Evolutionary conservation across 257 asterid genomes (phyloP).

Genomic region (Nicotiana attenuata): DNA sequence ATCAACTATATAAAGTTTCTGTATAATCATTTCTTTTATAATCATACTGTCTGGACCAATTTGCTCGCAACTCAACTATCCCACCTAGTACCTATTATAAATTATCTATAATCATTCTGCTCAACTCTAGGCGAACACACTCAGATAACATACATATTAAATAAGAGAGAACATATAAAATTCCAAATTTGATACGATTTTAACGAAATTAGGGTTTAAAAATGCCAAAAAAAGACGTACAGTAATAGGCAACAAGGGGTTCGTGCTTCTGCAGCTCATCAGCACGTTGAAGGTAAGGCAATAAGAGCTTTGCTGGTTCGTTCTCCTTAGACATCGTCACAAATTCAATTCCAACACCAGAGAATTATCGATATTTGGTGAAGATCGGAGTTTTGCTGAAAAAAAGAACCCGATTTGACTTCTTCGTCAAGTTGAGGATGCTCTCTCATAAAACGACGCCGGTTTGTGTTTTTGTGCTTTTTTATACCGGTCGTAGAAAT

Average conservation of each 20-base stretch:
- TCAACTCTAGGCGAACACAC: not conserved
- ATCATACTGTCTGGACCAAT: no score
- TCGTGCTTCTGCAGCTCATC: constrained; percentile 45
- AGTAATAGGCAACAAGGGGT: constrained; percentile 40
- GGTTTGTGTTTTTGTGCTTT: not conserved
- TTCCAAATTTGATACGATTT: not conserved
- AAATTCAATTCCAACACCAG: not conserved
- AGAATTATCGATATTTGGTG: not conserved
- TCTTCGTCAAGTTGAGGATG: not conserved
- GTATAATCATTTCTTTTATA: no score
- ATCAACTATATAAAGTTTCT: not conserved
- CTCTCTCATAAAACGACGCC: not conserved
- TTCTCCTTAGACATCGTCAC: constrained; percentile 27
- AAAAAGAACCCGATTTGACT: not conserved
- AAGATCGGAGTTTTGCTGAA: not conserved
- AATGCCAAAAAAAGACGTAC: constrained; percentile 10
- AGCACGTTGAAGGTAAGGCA: constrained; percentile 40
- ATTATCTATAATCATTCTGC: not conserved
- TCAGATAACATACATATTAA: not conserved
- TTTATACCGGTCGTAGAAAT: no score
- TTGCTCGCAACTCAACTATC: not conserved
- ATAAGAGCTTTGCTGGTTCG: constrained; percentile 37
- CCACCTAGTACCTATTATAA: not conserved
- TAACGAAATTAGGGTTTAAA: not conserved
- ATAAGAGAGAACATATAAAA: not conserved